Conservation (phyloP, 2,329 filamentous ascomycete species). For the Colletotrichum paranaense region DNA sequence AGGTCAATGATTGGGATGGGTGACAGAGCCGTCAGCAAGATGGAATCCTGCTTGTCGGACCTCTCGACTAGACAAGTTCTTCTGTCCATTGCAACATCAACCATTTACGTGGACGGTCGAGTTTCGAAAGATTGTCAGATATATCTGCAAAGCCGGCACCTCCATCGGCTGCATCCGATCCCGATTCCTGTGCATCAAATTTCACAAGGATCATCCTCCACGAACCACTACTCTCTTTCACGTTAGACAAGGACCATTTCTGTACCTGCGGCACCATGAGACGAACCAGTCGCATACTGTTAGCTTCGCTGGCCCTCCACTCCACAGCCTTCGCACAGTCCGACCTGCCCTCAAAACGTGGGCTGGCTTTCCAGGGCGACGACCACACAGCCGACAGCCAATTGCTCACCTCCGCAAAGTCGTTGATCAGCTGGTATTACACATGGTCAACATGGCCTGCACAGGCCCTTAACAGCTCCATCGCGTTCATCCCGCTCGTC, state of each 20-base stretch:
- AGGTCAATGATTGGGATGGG: constrained; percentile 23
- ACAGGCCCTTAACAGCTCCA: constrained; percentile 37
- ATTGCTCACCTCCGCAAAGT: constrained; percentile 49
- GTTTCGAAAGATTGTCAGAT: neutral
- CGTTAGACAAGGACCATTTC: neutral
- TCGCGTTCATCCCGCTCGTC: constrained; percentile 52
- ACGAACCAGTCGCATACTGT: constrained; percentile 5
- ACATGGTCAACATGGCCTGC: constrained; percentile 52
- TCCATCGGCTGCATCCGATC: constrained; percentile 24
- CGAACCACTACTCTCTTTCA: neutral
- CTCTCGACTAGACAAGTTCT: neutral
- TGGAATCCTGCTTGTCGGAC: neutral
- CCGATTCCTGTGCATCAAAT: neutral
- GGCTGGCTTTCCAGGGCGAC: constrained; percentile 31
- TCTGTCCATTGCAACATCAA: neutral
- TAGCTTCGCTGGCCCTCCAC: constrained; percentile 13
- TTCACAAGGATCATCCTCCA: constrained; percentile 27
- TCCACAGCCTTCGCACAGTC: constrained; percentile 15
- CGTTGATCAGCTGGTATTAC: constrained; percentile 55
- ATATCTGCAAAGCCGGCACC: neutral
- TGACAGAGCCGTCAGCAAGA: neutral
- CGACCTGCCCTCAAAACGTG: constrained; percentile 23
- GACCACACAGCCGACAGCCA: constrained; percentile 43
- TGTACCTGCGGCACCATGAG: constrained; percentile 2
- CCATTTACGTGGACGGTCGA: neutral